Conservation (phyloP, 192 early-diverging fungal species). For the Coemansia sp. region DNA sequence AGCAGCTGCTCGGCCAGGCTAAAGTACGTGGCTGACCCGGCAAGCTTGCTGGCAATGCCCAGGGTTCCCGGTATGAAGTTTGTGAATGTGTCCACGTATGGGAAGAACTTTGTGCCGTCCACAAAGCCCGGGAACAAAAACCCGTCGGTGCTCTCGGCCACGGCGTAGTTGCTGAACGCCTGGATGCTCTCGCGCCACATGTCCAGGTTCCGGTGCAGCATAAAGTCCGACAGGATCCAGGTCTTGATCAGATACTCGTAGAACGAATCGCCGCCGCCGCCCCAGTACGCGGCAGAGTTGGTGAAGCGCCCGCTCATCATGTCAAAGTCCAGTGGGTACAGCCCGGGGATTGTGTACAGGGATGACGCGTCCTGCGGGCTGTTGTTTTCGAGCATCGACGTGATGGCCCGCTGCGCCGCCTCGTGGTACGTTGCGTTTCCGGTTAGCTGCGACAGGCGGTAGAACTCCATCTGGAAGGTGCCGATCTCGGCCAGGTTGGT, state of each 20-base stretch:
- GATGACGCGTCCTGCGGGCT: slow-evolving; percentile 17
- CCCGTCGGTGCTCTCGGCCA: slow-evolving; percentile 34
- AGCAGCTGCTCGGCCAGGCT: slow-evolving; percentile 32
- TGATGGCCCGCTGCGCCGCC: slow-evolving; percentile 64
- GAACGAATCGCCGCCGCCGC: slow-evolving; percentile 87
- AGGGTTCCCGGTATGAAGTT: slow-evolving; percentile 52
- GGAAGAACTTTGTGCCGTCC: slow-evolving; percentile 45
- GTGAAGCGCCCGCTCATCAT: slow-evolving; percentile 38
- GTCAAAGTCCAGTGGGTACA: slow-evolving; percentile 41
- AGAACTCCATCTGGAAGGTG: slow-evolving; percentile 86
- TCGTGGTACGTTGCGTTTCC: slow-evolving; percentile 79
- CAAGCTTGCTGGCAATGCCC: slow-evolving; percentile 41
- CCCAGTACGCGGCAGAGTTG: slow-evolving; percentile 54
- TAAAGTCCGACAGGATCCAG: slow-evolving; percentile 70
- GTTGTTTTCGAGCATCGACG: slow-evolving; percentile 39
- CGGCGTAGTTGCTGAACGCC: slow-evolving; percentile 27
- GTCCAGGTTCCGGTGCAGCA: slow-evolving; percentile 49
- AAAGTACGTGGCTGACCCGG: slow-evolving; percentile 43
- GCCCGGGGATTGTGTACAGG: slow-evolving; percentile 37
- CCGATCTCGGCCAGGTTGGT: slow-evolving; percentile 71
- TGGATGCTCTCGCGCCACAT: slow-evolving; percentile 52
- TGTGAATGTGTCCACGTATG: slow-evolving; percentile 46
- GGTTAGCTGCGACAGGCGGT: slow-evolving; percentile 79
- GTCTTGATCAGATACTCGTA: slow-evolving; percentile 94
- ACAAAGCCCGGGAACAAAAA: slow-evolving; percentile 39